Evolutionary conservation across 495 filamentous ascomycete species (phyloP), one percentile per base, ranked within the genome.

Genomic region (Bacidia rubella): DNA sequence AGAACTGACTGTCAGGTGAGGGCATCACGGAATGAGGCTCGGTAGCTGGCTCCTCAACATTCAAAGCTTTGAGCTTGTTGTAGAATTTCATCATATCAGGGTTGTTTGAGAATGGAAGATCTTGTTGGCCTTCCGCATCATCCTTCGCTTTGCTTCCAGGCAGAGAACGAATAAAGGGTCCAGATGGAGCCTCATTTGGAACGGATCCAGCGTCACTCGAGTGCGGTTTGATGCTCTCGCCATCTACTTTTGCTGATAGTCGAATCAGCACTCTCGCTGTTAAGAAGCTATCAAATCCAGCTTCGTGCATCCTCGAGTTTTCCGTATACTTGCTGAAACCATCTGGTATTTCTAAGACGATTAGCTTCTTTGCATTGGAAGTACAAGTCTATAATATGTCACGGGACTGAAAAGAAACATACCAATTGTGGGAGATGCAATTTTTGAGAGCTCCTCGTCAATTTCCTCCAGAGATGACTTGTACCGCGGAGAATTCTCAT

Each of bases 281-380:
- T 57, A 85, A 72, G 55, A 74, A 75, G 63, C 83, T 87, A 60
- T 88, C 85, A 55, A 74, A 87, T 12, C 85, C 86, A 17, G 84
- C 85, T 62, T 87, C 77, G 48, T 88, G 85, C 27, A 67, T 66
- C 21, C 65, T 60, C 15, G 64, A 61, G 11, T 56, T 59, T 19
- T 54, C 59, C 17, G 65, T 40, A 55, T 82, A 80, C 59, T 80
- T 79, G 0, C 54, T 52, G 57, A 77, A 70, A 17, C 68, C 48
- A 10, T 57, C 44, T 24, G 78, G 65, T 1, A 60, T 60, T 53
- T 66, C 72, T 70, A 46, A 23, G 7, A 11, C 24, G 19, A 45
- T 61, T 51, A 59, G 48, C 53, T 47, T 49, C 7, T 24, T 41
- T 25, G 32, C 40, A 25, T 32, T 50, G 11, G 47, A 0, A 9